Evolutionary conservation across 2,329 filamentous ascomycete genomes (phyloP).

Genomic region (Botrytis byssoidea): DNA sequence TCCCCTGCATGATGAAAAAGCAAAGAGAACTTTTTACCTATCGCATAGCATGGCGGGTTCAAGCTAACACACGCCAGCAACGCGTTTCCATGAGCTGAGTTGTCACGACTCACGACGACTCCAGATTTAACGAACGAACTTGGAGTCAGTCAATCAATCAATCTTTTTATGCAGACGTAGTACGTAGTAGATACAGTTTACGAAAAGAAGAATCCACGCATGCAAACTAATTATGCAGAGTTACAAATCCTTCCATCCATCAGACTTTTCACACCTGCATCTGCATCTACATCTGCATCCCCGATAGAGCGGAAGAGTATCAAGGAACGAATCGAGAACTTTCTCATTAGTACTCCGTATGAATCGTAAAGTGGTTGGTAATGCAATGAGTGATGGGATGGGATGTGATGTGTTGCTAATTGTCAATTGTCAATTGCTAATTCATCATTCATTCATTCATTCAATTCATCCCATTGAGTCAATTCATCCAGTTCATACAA

Average conservation of each 20-base stretch:
- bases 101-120: neutral
- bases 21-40: neutral
- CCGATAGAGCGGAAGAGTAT: neutral
- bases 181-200: too few relatives aligned
- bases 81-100: neutral
- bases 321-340: neutral
- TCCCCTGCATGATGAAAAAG: conserved; percentile 6
- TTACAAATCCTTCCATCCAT: neutral
- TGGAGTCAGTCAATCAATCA: neutral
- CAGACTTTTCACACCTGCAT: conserved; percentile 3
- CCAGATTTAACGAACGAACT: neutral
- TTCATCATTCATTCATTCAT: neutral
- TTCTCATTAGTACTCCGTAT: neutral
- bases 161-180: neutral
- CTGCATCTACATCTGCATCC: too few relatives aligned
- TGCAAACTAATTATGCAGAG: neutral
- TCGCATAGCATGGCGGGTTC: neutral
- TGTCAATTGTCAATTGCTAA: too few relatives aligned
- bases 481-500: neutral
- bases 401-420: neutral
- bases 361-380: neutral
- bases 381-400: neutral
- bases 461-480: neutral
- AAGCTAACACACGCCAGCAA: neutral
- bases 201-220: neutral